Evolutionary conservation across 257 asterid species (phyloP), one percentile per base, ranked within the genome.

Genomic region (Coffea eugenioides): DNA sequence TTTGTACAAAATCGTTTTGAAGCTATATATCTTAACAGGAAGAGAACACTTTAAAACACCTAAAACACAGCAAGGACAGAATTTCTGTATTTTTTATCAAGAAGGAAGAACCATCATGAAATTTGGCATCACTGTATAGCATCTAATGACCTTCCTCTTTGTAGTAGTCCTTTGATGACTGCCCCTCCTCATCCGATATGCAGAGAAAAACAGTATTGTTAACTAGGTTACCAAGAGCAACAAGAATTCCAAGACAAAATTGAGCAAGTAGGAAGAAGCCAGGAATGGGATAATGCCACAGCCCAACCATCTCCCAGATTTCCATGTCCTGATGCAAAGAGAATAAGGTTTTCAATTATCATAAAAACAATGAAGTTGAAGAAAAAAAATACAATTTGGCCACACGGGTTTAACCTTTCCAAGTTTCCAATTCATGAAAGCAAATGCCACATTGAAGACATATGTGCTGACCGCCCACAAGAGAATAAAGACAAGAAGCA

Each of bases 271-370:
- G 93, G 87, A 93, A 95, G 84, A 95, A 92, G 43, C 97, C 99
- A 85, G 99, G 99, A 86, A 93, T 95, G 59, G 99, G 93, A 90
- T 95, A 95, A 86, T 87, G 99, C 99, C 99, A 95, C 81, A 95
- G 81, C 79, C 99, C 99, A 86, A 95, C 89, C 98, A 92, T 92
- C 90, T 95, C 99, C 99, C 99, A 95, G 78, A 92, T 93, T 88
- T 93, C 96, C 98, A 93, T 93, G 83, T 95, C 98, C 99, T 95
- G 90, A 76, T 64, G 79, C 77, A 73, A 82, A 75, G 78, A 34
- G 80, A 76, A 83, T 72, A 16, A 56, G 45, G 72, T 51, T 21
- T 79, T 80, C 83, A 86, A 81, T 73, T 51, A 65, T 59, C 84
- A 71, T 57, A 78, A 76, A 78, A n/a, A 39, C 43, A 39, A 73